phyloP scores from a whole-genome alignment of 768 basidiomycete species.

The Termitomyces sp. region DNA sequence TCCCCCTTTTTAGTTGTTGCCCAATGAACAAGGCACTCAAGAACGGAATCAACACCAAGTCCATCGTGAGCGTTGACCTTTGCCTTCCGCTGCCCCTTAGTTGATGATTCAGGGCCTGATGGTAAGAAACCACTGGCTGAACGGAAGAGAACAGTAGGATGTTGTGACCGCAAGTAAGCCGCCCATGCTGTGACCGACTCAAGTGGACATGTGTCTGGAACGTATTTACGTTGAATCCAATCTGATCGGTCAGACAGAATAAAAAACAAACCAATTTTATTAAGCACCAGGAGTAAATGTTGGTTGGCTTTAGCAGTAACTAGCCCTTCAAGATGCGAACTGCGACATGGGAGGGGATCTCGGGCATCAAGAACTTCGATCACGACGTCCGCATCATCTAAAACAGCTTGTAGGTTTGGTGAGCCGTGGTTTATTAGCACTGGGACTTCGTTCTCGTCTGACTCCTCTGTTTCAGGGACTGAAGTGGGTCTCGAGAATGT shows the following conservation, averaged over 20 bases:
- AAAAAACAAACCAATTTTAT: conserved; percentile 72
- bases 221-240: not conserved
- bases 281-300: conserved; percentile 64
- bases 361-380: conserved; percentile 80
- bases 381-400: conserved; percentile 76
- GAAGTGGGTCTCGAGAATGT: conserved; percentile 25
- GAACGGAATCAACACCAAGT: conserved; percentile 51
- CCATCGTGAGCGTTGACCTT: conserved; percentile 47
- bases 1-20: conserved; percentile 42
- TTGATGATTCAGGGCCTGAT: conserved; percentile 16
- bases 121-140: conserved; percentile 67
- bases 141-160: conserved; percentile 69
- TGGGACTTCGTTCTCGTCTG: conserved; percentile 52
- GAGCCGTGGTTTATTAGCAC: conserved; percentile 59
- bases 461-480: conserved; percentile 24
- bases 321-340: conserved; percentile 55
- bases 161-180: conserved; percentile 47
- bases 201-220: conserved; percentile 70
- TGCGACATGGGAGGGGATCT: conserved; percentile 73
- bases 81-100: conserved; percentile 38
- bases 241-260: not conserved
- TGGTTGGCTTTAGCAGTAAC: conserved; percentile 35
- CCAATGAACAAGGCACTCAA: conserved; percentile 41
- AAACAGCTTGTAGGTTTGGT: conserved; percentile 56
- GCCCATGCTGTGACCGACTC: conserved; percentile 75